Evolutionary conservation across 768 basidiomycete species (phyloP), one percentile per base, ranked within the genome.

Genomic region (Pholiota conissans): DNA sequence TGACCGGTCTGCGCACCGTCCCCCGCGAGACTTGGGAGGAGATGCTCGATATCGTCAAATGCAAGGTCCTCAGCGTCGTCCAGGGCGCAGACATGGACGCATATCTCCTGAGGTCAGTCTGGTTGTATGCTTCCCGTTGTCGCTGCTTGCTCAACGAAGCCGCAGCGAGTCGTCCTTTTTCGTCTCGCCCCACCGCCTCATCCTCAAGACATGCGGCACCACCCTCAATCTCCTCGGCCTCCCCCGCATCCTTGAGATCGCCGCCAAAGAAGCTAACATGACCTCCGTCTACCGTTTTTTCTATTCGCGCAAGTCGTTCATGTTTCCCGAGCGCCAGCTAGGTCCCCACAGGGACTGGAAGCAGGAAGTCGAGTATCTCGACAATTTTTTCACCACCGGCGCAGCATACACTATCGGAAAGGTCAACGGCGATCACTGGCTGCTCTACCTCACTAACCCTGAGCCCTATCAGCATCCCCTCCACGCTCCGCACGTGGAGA

Each of bases 191-290:
- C 95, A 99, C 74, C 89, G 94, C 56, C 82, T 99, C 59, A 98
- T 99, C 66, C 85, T 99, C 69, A 99, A 99, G 76, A 99, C 97
- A 11, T 99, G 97, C 72, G 97, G 97, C 24, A 99, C 97, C 3
- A 99, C 97, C 5, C 87, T 98, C 59, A 98, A 98, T 75, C 89
- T 99, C 49, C 82, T 96, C 61, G 97, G 97, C 11, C 82, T 99
- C 50, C 93, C 94, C 20, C 86, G 93, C 57, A 96, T 99, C 66
- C 90, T 99, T 58, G 88, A 94, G 66, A 96, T 98, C 68, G 97
- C 97, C 1, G 79, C 84, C 32, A 75, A 79, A 6, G 75, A 89
- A 35, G 90, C 88, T 10, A 79, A 82, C 49, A 74, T 93, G 59
- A 77, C 77, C 24, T 79, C 82, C 30, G 92, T 98, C 29, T 84